phyloP scores from a whole-genome alignment of 1,284 basidiomycete genomes.

The Fomitopsis schrenkii region DNA sequence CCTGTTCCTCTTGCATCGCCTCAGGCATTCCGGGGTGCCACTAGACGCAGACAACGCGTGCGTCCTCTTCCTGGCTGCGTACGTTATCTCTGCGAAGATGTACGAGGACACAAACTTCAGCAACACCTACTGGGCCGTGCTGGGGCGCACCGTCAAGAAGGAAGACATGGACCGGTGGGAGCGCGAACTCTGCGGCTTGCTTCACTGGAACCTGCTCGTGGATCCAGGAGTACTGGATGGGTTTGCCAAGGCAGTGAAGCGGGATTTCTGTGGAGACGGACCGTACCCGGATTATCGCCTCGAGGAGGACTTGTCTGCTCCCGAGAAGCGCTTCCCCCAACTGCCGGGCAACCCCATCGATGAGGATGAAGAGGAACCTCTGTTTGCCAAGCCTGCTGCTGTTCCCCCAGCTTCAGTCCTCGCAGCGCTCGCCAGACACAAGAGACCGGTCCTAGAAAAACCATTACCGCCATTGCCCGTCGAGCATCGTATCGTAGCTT shows the following conservation, averaged over 20 bases:
- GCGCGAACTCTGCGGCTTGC: background rate
- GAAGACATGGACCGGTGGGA: background rate
- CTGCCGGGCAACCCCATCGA: background rate
- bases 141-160: background rate
- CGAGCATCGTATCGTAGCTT: background rate
- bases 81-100: background rate
- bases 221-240: background rate
- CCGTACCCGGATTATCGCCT: background rate
- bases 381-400: background rate
- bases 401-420: background rate
- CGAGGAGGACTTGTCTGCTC: background rate
- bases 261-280: background rate
- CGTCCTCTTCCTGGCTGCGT: background rate
- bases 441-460: background rate
- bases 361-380: background rate
- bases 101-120: background rate
- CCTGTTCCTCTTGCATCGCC: slow-evolving; percentile 2
- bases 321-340: background rate
- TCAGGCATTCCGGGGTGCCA: background rate
- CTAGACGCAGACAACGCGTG: background rate
- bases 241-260: background rate
- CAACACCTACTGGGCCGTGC: background rate
- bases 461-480: background rate
- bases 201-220: background rate
- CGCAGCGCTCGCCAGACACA: background rate